Evolutionary conservation across 2,329 filamentous ascomycete genomes (phyloP), one percentile per base, ranked within the genome.

Genomic region (Verticillium isaacii): DNA sequence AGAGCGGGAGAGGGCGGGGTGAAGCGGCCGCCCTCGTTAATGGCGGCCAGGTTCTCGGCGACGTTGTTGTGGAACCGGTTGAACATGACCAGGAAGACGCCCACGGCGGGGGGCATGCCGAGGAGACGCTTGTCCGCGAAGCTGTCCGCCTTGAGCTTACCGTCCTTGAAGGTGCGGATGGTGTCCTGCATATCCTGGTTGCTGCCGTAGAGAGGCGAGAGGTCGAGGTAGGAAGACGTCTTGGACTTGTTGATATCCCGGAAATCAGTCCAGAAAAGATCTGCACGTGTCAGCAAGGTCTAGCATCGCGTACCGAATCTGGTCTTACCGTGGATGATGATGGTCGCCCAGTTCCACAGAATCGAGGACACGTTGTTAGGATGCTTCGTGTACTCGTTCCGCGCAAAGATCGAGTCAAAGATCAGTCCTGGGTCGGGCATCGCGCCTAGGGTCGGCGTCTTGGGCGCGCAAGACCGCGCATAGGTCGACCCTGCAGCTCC

Each of bases 11-110:
- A 69, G 0, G 92, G 91, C 63, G 86, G 88, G 0, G 82, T 85
- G 75, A 97, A 97, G 25, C 91, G 85, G 17, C 87, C 88, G 55
- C 86, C 85, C 68, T 97, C 93, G 69, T 97, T 97, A 74, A 97
- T 94, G n/a, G 83, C 78, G 0, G 90, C 90, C 19, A 97, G 79
- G 64, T 94, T 89, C 60, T 87, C 84, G 1, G 91, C 93, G 0
- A 93, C 86, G 66, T 95, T 84, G 75, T 98, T 97, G 76, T 97
- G 94, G 76, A 96, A 96, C 29, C 88, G 84, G 68, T 89, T 89
- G 76, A 92, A 89, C 89, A 93, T 92, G 73, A 93, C 82, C 32
- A 93, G 75, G 3, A 93, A 69, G 5, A 91, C 87, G 61, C 86
- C 83, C 5, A 90, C 89, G 14, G 89, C 89, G 0, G 91, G 88